phyloP scores from a whole-genome alignment of 2,329 filamentous ascomycete species.

The Fusarium sp. region DNA sequence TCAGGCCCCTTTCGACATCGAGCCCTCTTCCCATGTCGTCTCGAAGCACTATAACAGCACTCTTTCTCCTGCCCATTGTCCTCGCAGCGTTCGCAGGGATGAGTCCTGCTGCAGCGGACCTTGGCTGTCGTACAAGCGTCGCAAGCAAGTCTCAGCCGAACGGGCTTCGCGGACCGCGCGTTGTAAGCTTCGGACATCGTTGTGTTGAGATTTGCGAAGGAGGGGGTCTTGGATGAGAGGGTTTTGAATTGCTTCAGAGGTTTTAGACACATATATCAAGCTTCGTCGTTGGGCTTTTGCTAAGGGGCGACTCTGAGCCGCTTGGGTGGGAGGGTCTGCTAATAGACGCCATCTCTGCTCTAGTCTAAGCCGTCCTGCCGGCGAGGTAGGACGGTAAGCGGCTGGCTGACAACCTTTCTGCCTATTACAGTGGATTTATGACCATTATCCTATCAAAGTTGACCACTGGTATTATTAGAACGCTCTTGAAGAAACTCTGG shows the following conservation, averaged over 20 bases:
- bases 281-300: background rate
- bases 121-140: constrained; percentile 34
- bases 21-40: constrained; percentile 22
- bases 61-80: constrained; percentile 20
- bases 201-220: background rate
- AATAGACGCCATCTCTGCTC: background rate
- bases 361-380: constrained; percentile 18
- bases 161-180: constrained; percentile 14
- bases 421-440: background rate
- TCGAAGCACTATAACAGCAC: constrained; percentile 22
- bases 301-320: background rate
- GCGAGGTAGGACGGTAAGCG: constrained; percentile 24
- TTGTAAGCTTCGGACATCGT: constrained; percentile 11
- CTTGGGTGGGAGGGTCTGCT: background rate
- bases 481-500: rapidly evolving
- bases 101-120: constrained; percentile 33
- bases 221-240: background rate
- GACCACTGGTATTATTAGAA: background rate
- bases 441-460: background rate
- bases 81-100: constrained; percentile 30
- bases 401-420: constrained; percentile 2
- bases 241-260: background rate
- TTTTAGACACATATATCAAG: constrained; percentile 13
- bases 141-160: constrained; percentile 28
- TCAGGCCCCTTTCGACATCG: constrained; percentile 21